Base-by-base conservation (phyloP, 192 early-diverging fungal species). In the Umbelopsis isabellina region DNA sequence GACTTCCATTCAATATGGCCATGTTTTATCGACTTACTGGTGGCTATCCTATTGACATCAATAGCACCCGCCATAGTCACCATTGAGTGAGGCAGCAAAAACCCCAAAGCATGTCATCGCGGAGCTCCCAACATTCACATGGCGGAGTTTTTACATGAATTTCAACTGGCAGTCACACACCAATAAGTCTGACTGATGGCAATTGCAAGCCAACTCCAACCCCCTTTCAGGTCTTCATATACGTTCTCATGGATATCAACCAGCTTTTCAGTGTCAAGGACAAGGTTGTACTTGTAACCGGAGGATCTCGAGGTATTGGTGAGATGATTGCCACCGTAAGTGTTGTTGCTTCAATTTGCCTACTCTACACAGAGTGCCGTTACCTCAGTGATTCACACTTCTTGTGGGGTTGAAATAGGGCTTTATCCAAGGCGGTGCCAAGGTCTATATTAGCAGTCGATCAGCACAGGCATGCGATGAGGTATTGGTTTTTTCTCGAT, bases 361-460 rank as follows among this genome's bases (percentile, higher is more conserved):
- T 33, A 2, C 75, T 21, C 21, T 51, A 49, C 18, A 25, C 8
- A 64, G 7, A 30, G 27, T 30, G 27, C 3, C 20, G 20, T 12
- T 33, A 23, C 5, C 48, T 64, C 47, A 15, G 11, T 30, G 11
- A 25, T 9, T 61, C 11, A 65, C 46, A 65, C 46, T 16, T 27
- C n/a, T 2, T 41, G 37, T 41, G 37, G 37, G 37, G 30, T 23
- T 51, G 13, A 8, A 8, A 50, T 37, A 86, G 61, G 91, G 90
- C 21, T 91, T 94, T 51, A 88, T 96, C 33, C 88, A 85, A 69
- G 93, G 92, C 85, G 95, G 95, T 15, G 94, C 92, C 67, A 91
- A 84, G 75, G 96, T 98, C 25, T 98, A 96, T 77, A 96, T 98
- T 73, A 89, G 91, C 44, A 91, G 91, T 33, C 87, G 96, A 70